A percentile compares a stretch with the other conserved stretches of the same genome.
Evolutionary conservation across 106 monocot genomes (phyloP).

Genomic region (Acorus calamus): DNA sequence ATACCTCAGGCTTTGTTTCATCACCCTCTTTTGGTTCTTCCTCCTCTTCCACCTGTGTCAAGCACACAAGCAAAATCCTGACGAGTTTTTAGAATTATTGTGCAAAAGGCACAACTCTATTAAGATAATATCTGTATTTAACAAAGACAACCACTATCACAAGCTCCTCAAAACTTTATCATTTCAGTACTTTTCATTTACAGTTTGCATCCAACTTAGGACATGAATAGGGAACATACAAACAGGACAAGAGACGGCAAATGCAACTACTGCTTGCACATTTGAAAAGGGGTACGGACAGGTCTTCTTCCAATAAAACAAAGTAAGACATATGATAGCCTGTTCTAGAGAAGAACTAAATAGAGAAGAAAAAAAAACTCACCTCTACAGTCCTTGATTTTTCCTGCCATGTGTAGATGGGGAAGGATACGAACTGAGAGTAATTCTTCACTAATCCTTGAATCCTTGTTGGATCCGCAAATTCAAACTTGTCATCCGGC

Average conservation of each 20-base stretch:
- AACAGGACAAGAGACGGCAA: no score
- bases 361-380: not conserved
- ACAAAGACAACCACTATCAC: not conserved
- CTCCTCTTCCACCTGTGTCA: conserved; percentile 76
- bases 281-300: no score
- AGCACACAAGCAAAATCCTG: not conserved
- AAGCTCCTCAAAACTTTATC: no score
- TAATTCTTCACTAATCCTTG: conserved; percentile 92
- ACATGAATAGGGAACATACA: no score
- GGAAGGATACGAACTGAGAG: conserved; percentile 97
- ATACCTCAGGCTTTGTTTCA: conserved; percentile 72
- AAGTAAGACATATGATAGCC: not conserved
- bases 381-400: conserved; percentile 96
- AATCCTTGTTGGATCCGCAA: conserved; percentile 70
- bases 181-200: no score
- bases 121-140: not conserved
- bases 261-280: no score
- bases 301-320: no score
- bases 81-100: no score
- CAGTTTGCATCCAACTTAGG: no score
- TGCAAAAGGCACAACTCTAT: no score
- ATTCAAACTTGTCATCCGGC: conserved; percentile 94
- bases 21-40: conserved; percentile 83
- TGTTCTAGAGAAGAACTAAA: conserved; percentile 1
- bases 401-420: conserved; percentile 93